Evolutionary conservation across 2,329 filamentous ascomycete species (phyloP).

Genomic region (Apiospora arundinis): DNA sequence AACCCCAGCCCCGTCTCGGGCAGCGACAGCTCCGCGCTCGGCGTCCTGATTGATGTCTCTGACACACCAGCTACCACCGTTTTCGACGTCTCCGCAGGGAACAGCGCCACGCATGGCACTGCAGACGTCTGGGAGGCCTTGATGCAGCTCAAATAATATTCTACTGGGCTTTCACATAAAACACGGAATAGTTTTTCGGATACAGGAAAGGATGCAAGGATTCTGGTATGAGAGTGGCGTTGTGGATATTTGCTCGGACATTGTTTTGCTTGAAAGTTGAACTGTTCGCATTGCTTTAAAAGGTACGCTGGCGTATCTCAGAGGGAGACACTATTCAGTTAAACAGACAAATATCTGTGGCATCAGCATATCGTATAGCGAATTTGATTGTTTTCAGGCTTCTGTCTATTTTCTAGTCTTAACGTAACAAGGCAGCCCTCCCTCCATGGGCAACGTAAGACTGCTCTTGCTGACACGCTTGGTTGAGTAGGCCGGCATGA

Average conservation of each 20-base stretch:
- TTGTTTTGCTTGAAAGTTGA: not conserved
- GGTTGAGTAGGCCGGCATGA: constrained; percentile 49
- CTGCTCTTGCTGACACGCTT: constrained; percentile 65
- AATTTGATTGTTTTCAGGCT: too few relatives aligned
- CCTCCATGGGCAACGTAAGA: constrained; percentile 69
- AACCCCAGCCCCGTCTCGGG: not conserved
- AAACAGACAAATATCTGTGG: too few relatives aligned
- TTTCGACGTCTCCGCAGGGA: not conserved
- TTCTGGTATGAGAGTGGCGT: not conserved
- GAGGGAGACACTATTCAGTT: too few relatives aligned
- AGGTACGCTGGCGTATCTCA: too few relatives aligned
- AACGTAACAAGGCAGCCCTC: constrained; percentile 58
- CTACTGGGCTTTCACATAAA: not conserved
- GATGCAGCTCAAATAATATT: not conserved
- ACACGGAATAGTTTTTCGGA: not conserved
- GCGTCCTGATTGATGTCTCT: not conserved
- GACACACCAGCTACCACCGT: not conserved
- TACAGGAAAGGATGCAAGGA: not conserved
- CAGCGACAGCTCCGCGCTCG: not conserved
- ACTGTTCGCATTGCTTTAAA: too few relatives aligned
- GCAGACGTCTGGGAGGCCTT: not conserved
- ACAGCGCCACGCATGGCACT: not conserved
- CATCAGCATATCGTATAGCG: not conserved
- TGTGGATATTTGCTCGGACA: not conserved
- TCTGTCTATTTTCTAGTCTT: constrained; percentile 29